These are phyloP conservation scores for Eucommia ulmoides DNA, from an alignment of 257 asterid genomes.

Conservation along the genomic window DNA sequence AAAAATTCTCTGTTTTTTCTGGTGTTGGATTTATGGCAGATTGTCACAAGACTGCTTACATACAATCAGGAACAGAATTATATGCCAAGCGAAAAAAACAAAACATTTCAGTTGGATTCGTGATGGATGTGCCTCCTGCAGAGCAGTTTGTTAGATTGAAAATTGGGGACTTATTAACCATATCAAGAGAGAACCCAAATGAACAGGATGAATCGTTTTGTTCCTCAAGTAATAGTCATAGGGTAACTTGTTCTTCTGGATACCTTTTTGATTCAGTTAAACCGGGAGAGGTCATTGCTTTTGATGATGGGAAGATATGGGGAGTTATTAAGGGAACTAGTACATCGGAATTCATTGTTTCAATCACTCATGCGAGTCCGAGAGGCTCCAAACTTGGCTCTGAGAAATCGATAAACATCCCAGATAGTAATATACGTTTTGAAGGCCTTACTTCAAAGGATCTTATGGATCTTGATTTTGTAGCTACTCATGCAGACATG, in stretches of 20 bases:
- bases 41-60: constrained; percentile 43
- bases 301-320: constrained; percentile 74
- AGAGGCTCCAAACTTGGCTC: constrained; percentile 62
- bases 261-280: constrained; percentile 66
- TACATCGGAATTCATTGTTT: constrained; percentile 49
- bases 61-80: constrained; percentile 46
- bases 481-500: constrained; percentile 59
- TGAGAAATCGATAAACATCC: constrained; percentile 66
- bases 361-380: constrained; percentile 53
- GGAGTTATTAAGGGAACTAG: constrained; percentile 55
- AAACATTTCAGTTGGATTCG: constrained; percentile 33
- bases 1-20: constrained; percentile 44
- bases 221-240: constrained; percentile 28
- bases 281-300: constrained; percentile 63
- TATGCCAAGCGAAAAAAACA: constrained; percentile 27
- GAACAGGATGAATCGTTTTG: constrained; percentile 17
- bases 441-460: constrained; percentile 75
- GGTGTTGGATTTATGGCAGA: constrained; percentile 58
- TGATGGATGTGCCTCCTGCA: constrained; percentile 43
- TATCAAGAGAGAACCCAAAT: constrained; percentile 45
- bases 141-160: constrained; percentile 47
- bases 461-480: constrained; percentile 59
- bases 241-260: constrained; percentile 55
- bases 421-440: constrained; percentile 46
- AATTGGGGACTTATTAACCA: constrained; percentile 47